Evolutionary conservation across 1,284 basidiomycete species (phyloP), one percentile per base, ranked within the genome.

Genomic region (Puccinia horiana): DNA sequence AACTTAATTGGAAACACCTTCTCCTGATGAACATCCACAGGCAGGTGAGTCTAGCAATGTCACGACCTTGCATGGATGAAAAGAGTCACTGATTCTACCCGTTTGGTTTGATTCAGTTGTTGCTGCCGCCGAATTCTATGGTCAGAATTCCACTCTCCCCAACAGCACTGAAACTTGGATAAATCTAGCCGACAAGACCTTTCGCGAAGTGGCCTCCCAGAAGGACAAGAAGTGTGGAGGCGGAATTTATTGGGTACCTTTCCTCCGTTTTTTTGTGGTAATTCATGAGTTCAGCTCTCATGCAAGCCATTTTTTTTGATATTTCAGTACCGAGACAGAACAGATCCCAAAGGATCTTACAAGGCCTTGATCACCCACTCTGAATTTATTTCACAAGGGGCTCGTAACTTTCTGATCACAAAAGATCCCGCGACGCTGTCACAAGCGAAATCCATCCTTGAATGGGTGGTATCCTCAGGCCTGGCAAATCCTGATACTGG

Each of bases 401-500:
- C 77, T 29, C 65, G 77, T 23, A 72, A 54, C n/a, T 80, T 42
- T 54, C 23, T 80, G 2, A 54, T 70, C 29, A 61, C 47, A 12
- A 56, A 72, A 58, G 63, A 80, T 72, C 37, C 47, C 20, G 23
- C 32, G 23, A 52, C 67, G 6, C 37, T 80, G 9, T 14, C 23
- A 23, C 18, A 26, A 26, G 47, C 77, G 0, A 72, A 80, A 54
- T 12, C 4, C 8, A 54, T 72, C 5, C 35, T 80, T 29, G 52
- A 80, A 14, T 80, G 77, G 77, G 52, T 80, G 37, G n/a, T 78
- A 35, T 80, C 77, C 4, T 80, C 77, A 56, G 67, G 77, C n/a
- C 52, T 80, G 18, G 77, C 35, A 20, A 80, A 80, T 56, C 52
- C 37, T 40, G 18, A 61, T 0, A 72, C 49, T 44, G 77, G 77